Base-by-base conservation (phyloP, 257 asterid species). In the Solanum pimpinellifolium region DNA sequence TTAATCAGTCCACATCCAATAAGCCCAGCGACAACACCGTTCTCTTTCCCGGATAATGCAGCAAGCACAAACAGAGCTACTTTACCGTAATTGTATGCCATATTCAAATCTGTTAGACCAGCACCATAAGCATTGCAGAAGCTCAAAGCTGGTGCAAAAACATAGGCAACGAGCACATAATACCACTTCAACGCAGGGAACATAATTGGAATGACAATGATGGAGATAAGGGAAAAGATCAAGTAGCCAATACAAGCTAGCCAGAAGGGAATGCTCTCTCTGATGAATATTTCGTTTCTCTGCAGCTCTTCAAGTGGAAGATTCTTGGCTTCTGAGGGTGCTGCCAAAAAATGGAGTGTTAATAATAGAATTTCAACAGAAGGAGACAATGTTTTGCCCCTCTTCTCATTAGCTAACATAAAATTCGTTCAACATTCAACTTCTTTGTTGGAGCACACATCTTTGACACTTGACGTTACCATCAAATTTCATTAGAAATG, bases 81-180 rank as follows among this genome's bases (percentile, higher is more conserved):
- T 83, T 95, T 95, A 7, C 98, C 97, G 14, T 94, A 94, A 86
- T 93, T 94, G 85, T 91, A 93, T 2, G 97, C 94, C 98, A 94
- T 93, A 89, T 94, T 95, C 94, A 93, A 90, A 88, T 95, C 98
- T 0, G 98, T 95, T 52, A 95, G 87, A 60, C 98, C 98, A 0
- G 96, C 89, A 3, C 96, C 97, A 85, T 95, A 95, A 0, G 98
- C 95, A 21, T 95, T 95, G 94, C 98, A 95, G 90, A 95, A 95
- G 94, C 94, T 87, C 39, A 95, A 47, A 29, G 95, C 86, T 3
- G 98, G 98, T 7, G 97, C 98, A 7, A 93, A 75, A 49, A 92
- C 56, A 90, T 93, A 95, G 3, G 95, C 94, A 15, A 90, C 87
- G 7, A 92, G 84, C 18, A 94, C 92, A 49, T 86, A 92, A 91